Evolutionary conservation across 2,329 filamentous ascomycete species (phyloP), one percentile per base, ranked within the genome.

Genomic region (Calonectria naviculata): DNA sequence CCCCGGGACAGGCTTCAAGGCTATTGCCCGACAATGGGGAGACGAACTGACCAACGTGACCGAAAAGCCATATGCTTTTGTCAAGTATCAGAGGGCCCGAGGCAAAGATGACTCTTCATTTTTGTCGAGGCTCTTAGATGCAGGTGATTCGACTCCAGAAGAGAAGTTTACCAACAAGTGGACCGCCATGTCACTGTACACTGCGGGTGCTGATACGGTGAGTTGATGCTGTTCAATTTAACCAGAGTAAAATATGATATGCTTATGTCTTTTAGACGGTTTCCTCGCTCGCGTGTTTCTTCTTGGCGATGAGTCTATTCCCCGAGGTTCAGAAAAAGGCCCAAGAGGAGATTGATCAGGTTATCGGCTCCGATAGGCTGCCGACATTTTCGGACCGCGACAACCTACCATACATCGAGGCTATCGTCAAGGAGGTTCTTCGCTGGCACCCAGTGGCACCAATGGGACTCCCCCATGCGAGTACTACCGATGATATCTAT

Each of bases 381-480:
- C 80, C 80, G 0, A 67, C 31, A 1, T 71, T 71, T 1, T 65
- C 63, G 6, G 80, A 81, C 61, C 72, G 75, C 0, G 44, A 70
- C 3, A 78, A 69, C 0, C 62, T 82, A 17, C 77, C 77, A 0
- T 82, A 81, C 26, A 47, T 81, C 10, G 65, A 81, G 13, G 78
- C 78, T 1, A 46, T 76, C 4, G 71, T 81, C 0, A 81, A 81
- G n/a, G 80, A 82, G 34, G 67, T 73, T 7, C 36, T 77, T 7
- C 64, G 81, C 2, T 82, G 77, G 78, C 72, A 75, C 49, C 79
- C 79, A 0, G 73, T 81, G 3, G 77, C 76, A 0, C 81, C 83
- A 1, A 77, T 84, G 67, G 75, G 79, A 0, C 78, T 88, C 1
- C 80, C 83, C 3, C 81, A 85, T 54, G 78, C 79, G 4, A 83